These are phyloP conservation scores for Manihot esculenta DNA, from an alignment of 441 rosid genomes.

Conservation along the genomic window DNA sequence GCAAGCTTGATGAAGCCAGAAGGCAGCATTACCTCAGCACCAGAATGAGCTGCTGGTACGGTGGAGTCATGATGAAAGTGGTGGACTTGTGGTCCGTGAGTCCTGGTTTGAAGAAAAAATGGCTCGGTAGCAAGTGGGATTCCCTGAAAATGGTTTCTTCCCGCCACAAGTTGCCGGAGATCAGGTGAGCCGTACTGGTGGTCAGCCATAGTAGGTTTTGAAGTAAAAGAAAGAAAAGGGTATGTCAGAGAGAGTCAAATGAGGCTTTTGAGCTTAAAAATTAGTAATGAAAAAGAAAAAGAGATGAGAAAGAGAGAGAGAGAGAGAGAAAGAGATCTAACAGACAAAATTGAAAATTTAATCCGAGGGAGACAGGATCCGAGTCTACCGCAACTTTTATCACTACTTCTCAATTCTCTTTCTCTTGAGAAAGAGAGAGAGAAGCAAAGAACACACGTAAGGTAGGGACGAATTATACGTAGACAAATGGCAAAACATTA, in stretches of 20 bases:
- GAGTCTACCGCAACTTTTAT: conserved; percentile 59
- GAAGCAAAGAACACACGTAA: conserved; percentile 14
- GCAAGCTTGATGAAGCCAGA: conserved; percentile 27
- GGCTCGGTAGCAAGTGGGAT: conserved; percentile 29
- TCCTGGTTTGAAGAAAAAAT: conserved; percentile 27
- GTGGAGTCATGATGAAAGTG: conserved; percentile 20
- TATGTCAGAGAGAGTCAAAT: conserved; percentile 11
- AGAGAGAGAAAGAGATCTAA: background rate
- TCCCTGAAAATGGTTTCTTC: conserved; percentile 31
- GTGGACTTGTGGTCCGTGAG: background rate
- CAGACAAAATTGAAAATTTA: conserved; percentile 22
- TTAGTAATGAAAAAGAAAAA: no score
- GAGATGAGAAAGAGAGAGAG: background rate
- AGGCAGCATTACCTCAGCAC: conserved; percentile 23
- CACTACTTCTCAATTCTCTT: conserved; percentile 14
- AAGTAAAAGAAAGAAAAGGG: background rate
- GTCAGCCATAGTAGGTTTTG: conserved; percentile 21
- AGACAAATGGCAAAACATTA: conserved; percentile 27
- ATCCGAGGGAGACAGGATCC: conserved; percentile 52
- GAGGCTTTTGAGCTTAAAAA: background rate
- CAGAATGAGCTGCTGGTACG: conserved; percentile 6
- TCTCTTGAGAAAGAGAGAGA: background rate
- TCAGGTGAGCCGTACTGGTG: conserved; percentile 42
- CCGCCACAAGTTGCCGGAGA: conserved; percentile 40
- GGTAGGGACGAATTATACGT: conserved; percentile 8